Evolutionary conservation across 768 basidiomycete genomes (phyloP), one percentile per base, ranked within the genome.

Genomic region (Pleurotus cornucopiae): DNA sequence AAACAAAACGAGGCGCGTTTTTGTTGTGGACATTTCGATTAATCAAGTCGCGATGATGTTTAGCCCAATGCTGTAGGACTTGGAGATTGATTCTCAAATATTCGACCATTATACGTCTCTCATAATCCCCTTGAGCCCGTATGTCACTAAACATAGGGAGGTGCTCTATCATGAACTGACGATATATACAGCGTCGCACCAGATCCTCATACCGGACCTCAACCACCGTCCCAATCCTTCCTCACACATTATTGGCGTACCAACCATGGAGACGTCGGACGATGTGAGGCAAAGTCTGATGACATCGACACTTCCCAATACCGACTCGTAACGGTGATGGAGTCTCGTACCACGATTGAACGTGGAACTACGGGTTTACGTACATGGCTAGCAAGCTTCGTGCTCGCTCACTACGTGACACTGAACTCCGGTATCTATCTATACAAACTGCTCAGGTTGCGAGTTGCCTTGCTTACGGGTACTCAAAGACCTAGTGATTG

Each of bases 311-410:
- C 70, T 2, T 44, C 53, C 3, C 11, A 64, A 18, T 76, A 72
- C 58, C 72, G 76, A 46, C 76, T 68, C 3, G 71, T 77, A 14
- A 90, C 90, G 0, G 69, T 92, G 1, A 69, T 87, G 6, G 90
- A 93, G 68, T 90, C 90, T 1, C 81, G 84, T 5, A 86, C 82
- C 2, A 83, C 77, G 2, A 84, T 91, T 25, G 89, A 91, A 66
- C 73, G 74, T 41, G 90, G 91, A 0, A 92, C 89, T 0, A 92
- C 89, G 1, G 89, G 91, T 11, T 69, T 92, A 47, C 77, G 87
- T 54, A 93, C 90, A 5, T 93, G 91, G 91, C 73, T 77, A 25
- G 88, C 91, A 4, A 86, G 88, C 60, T 78, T 86, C 44, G 71
- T 80, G 26, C 72, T 92, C 16, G 82, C 83, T 0, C 77, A 85